A percentile compares a stretch with the other conserved stretches of the same genome.
Evolutionary conservation across 441 rosid genomes (phyloP).

Genomic region (Gossypium davidsonii): DNA sequence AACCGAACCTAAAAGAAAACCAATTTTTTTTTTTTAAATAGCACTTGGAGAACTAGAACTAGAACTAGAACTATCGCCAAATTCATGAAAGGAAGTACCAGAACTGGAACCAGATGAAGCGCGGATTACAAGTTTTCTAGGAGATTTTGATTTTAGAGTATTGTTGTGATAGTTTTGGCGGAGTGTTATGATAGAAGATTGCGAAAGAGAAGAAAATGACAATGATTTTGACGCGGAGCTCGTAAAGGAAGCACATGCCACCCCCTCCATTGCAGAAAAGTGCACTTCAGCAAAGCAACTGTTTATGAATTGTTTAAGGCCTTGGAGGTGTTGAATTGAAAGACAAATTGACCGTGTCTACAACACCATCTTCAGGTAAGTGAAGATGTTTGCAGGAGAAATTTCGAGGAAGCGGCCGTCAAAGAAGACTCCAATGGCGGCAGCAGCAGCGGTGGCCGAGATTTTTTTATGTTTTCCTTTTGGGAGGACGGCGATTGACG

Average conservation of each 20-base stretch:
- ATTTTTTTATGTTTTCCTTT: not conserved
- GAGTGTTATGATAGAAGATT: slow-evolving; percentile 14
- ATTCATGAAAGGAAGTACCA: slow-evolving; percentile 27
- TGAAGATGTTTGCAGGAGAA: not conserved
- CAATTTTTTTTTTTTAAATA: no score
- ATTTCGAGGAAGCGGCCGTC: not conserved
- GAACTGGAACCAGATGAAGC: slow-evolving; percentile 46
- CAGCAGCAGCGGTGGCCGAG: not conserved
- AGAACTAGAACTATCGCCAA: slow-evolving; percentile 34
- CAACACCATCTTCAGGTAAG: not conserved
- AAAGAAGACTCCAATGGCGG: not conserved
- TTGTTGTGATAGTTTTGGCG: slow-evolving; percentile 20
- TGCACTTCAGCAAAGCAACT: not conserved
- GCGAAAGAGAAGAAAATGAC: slow-evolving; percentile 9
- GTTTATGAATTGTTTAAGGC: not conserved
- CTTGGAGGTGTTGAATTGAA: not conserved
- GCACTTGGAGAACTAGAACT: slow-evolving; percentile 23
- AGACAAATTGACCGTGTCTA: not conserved
- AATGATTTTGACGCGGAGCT: not conserved
- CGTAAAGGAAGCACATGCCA: slow-evolving; percentile 17
- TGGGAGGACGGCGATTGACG: not conserved
- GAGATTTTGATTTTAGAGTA: slow-evolving; percentile 33
- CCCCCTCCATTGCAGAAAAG: slow-evolving; percentile 24
- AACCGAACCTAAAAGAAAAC: slow-evolving; percentile 23
- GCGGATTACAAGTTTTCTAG: slow-evolving; percentile 31